A percentile compares a stretch with the other conserved stretches of the same genome.
These are phyloP conservation scores for Sclerotinia nivalis DNA, from an alignment of 2,329 filamentous ascomycete species.

Conservation along the genomic window DNA sequence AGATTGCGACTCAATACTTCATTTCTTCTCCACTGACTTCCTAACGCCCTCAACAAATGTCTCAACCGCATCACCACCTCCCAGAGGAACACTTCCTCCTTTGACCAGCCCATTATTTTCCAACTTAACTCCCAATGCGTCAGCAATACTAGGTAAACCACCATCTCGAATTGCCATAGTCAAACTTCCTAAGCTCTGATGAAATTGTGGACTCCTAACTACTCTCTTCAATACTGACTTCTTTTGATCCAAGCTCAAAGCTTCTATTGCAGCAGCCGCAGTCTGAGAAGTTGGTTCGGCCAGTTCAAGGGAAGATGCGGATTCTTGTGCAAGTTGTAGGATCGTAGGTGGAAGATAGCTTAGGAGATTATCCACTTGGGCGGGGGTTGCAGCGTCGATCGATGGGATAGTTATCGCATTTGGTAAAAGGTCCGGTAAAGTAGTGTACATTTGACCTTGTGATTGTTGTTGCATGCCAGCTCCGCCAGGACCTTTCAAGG, in stretches of 20 bases:
- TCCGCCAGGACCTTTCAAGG: conserved; percentile 60
- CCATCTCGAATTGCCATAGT: conserved; percentile 88
- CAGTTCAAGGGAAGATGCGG: conserved; percentile 57
- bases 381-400: conserved; percentile 58
- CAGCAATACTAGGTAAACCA: conserved; percentile 84
- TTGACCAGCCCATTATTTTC: conserved; percentile 81
- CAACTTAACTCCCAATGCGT: conserved; percentile 78
- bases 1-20: background rate
- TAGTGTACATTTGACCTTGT: conserved; percentile 71
- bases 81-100: conserved; percentile 78
- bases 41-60: conserved; percentile 89
- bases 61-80: conserved; percentile 84
- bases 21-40: conserved; percentile 66
- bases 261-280: conserved; percentile 71
- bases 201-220: conserved; percentile 85
- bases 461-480: conserved; percentile 46
- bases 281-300: conserved; percentile 68
- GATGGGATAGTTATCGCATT: conserved; percentile 76
- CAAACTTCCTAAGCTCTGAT: conserved; percentile 80
- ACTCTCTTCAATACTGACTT: conserved; percentile 78
- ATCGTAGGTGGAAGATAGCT: conserved; percentile 76
- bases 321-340: conserved; percentile 72
- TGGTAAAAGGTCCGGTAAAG: conserved; percentile 81
- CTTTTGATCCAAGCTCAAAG: conserved; percentile 75
- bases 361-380: conserved; percentile 73